Base-by-base conservation (phyloP, 2,329 filamentous ascomycete genomes). In the Fusarium anguioides region DNA sequence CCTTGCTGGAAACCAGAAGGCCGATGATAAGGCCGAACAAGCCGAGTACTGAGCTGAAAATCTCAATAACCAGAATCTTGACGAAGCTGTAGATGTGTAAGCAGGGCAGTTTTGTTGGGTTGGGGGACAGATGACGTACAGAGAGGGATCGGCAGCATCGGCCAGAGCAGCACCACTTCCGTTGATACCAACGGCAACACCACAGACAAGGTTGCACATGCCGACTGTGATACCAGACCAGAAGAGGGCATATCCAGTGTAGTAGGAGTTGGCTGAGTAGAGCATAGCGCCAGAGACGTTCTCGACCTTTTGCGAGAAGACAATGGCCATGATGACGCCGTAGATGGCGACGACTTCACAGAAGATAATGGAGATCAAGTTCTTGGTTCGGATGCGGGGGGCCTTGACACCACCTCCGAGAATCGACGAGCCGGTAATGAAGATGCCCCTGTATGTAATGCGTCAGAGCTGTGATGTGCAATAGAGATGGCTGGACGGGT, bases 261-360 rank as follows among this genome's bases (percentile, higher is more conserved):
- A 99, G 83, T 95, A 96, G 75, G 93, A 93, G 77, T 88, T 89
- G 50, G 87, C 88, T 14, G 91, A 91, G 81, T 91, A 91, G 27
- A 94, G 80, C 18, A 86, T 84, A 36, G 90, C 87, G 56, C 86
- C 85, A 40, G 83, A 76, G 27, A 96, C 86, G 55, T 85, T 79
- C 72, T 87, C 86, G 73, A 99, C 82, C 81, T 97, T 97, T 64
- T 94, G 87, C 41, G 94, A 96, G 84, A 98, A 98, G 75, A 99
- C 92, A 78, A 99, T 99, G 74, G 94, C 91, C 94, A 99, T 99
- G 82, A 99, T 99, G 81, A 99, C 95, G 75, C 96, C 96, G 86
- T 99, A 99, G 80, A 99, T 99, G 81, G 96, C 96, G 75, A 99
- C 96, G 76, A 99, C 96, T 83, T 99, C 96, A 84, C 96, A 99